These are phyloP conservation scores for Rhynchosporium agropyri DNA, from an alignment of 2,329 filamentous ascomycete genomes.

Conservation along the genomic window DNA sequence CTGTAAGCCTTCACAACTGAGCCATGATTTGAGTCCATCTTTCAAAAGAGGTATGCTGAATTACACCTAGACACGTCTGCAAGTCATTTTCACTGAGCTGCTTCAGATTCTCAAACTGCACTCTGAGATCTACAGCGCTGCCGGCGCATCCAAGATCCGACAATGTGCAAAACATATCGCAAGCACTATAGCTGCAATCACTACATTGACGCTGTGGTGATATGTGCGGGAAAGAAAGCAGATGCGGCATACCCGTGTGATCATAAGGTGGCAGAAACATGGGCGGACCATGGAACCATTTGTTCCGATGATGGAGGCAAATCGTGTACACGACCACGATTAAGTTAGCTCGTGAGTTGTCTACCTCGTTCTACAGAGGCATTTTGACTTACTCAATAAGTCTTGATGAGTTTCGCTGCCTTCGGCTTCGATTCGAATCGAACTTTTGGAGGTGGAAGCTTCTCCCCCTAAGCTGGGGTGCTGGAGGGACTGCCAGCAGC, in stretches of 20 bases:
- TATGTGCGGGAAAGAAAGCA: neutral
- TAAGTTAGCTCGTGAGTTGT: neutral
- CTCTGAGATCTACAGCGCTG: neutral
- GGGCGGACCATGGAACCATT: neutral
- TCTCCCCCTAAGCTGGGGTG: neutral
- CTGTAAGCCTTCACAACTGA: neutral
- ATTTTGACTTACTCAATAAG: neutral
- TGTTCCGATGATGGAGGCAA: neutral
- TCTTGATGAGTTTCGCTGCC: neutral
- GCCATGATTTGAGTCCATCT: neutral
- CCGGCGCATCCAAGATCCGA: neutral
- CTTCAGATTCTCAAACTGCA: neutral
- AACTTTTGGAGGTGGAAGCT: neutral
- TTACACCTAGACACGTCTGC: neutral
- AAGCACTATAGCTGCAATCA: neutral
- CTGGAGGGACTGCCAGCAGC: neutral
- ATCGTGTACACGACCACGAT: neutral
- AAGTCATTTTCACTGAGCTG: neutral
- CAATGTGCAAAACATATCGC: neutral
- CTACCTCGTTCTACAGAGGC: neutral
- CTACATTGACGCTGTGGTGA: neutral
- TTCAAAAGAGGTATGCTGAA: neutral
- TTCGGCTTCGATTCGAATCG: neutral
- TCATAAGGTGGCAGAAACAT: neutral
- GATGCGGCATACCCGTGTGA: neutral